These are phyloP conservation scores for Carex parvula DNA, from an alignment of 176 grass and related monocot genomes.

Conservation along the genomic window DNA sequence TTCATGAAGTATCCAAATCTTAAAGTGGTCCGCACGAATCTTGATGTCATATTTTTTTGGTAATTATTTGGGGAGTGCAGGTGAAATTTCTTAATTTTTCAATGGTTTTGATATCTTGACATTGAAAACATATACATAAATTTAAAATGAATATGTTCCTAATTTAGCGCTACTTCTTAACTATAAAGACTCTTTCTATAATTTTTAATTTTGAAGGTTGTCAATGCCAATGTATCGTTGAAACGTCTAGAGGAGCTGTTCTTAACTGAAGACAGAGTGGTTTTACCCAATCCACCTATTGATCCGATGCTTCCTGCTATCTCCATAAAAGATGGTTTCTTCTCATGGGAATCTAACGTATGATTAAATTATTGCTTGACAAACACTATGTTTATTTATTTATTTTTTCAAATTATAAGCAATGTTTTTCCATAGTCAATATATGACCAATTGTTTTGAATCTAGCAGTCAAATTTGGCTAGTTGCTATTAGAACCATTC, in stretches of 20 bases:
- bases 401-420: not conserved
- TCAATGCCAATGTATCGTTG: conserved; percentile 91
- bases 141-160: too few relatives aligned
- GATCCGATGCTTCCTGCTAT: conserved; percentile 66
- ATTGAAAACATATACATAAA: not conserved
- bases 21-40: too few relatives aligned
- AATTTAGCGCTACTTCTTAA: not conserved
- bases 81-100: not conserved
- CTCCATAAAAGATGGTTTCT: conserved; percentile 89
- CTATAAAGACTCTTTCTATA: not conserved
- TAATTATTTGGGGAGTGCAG: not conserved
- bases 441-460: not conserved
- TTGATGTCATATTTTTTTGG: too few relatives aligned
- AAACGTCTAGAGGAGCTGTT: conserved; percentile 87
- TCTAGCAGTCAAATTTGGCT: not conserved
- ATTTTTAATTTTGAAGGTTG: conserved; percentile 57
- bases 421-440: not conserved
- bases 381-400: not conserved
- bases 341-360: conserved; percentile 93
- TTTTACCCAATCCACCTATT: conserved; percentile 82
- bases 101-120: not conserved
- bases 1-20: not conserved
- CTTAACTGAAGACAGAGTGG: conserved; percentile 74
- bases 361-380: conserved; percentile 6
- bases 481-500: not conserved